Base-by-base conservation (phyloP, 2,329 filamentous ascomycete species). In the Aurifilum marmelostoma region DNA sequence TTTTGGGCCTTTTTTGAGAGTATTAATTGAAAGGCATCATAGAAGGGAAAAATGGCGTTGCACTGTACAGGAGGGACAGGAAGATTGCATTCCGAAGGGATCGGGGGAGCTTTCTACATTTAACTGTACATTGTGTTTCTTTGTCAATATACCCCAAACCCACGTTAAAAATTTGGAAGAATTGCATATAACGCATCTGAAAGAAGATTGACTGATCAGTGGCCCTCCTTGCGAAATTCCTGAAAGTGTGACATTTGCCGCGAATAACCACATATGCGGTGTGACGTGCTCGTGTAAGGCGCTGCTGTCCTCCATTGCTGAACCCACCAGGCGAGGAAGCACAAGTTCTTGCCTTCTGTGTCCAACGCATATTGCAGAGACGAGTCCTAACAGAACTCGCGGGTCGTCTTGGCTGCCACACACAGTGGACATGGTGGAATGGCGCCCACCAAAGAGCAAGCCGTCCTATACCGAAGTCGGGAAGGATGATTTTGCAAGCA, bases 81-180 rank as follows among this genome's bases (percentile, higher is more conserved):
- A 52, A 32, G 34, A n/a, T 24, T 43, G 41, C 39, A 47, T 37
- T 16, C 29, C 12, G 32, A n/a, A n/a, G n/a, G n/a, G 34, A 16
- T 34, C 37, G 54, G 18, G n/a, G 37, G 21, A 8, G 34, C 34
- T 34, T 14, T 50, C 50, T 29, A 62, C 43, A 52, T 8, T 52
- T 11, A 5, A 47, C 18, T 41, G 29, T 54, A 52, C 56, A 67
- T 43, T 67, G 54, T 66, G 67, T 37, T 52, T 62, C 63, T 41
- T 65, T 62, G 52, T 39, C 39, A 39, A 67, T 69, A 71, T 71
- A 71, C 69, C 69, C 69, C 69, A 54, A 65, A 65, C 32, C 34
- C 61, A 54, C 64, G 56, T 59, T 67, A 18, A n/a, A n/a, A n/a
- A 41, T 52, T 29, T 60, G 41, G 60, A 29, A 63, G 59, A 27